Base-by-base conservation (phyloP, 176 grass and related monocot genomes). In the Secale cereale region DNA sequence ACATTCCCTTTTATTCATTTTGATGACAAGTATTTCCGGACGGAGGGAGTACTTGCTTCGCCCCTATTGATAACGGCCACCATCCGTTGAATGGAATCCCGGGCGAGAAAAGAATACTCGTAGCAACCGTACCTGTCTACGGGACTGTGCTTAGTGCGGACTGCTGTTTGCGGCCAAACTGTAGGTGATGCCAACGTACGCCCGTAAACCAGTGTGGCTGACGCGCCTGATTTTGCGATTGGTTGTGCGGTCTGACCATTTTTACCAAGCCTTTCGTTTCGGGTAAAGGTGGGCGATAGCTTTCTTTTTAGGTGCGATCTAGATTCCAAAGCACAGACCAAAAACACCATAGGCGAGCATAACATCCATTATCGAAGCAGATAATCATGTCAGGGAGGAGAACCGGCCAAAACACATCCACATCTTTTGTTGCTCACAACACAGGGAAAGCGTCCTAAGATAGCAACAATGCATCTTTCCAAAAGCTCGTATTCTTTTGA, bases 71-170 rank as follows among this genome's bases (percentile, higher is more conserved):
- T 57, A 63, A 23, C 63, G 41, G 62, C 54, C 30, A 69, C 60
- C 57, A 65, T 77, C 70, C 69, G 81, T 87, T 84, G 62, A 80
- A 85, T 71, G 85, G 81, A 87, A 87, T 91, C 77, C 70, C 69
- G 77, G 22, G 50, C 30, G 46, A 59, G 54, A 40, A 29, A 78
- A 57, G 32, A 78, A 85, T 23, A 20, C 41, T 72, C n/a, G 4
- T 11, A 19, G 20, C 16, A 32, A 43, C 46, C 56, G 25, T 57
- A 81, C 76, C 63, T 82, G 62, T 39, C 85, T 85, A 81, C 67
- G 40, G 70, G 70, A 17, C 66, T 37, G 43, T 86, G 75, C 75
- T 68, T 74, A 19, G 74, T 79, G 80, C 10, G 33, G 67, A n/a
- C 73, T 67, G 29, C 67, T 79, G 46, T 83, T 87, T 48, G 35